Conservation (phyloP, 805 yeast genomes). For the Wickerhamiella brachini region DNA sequence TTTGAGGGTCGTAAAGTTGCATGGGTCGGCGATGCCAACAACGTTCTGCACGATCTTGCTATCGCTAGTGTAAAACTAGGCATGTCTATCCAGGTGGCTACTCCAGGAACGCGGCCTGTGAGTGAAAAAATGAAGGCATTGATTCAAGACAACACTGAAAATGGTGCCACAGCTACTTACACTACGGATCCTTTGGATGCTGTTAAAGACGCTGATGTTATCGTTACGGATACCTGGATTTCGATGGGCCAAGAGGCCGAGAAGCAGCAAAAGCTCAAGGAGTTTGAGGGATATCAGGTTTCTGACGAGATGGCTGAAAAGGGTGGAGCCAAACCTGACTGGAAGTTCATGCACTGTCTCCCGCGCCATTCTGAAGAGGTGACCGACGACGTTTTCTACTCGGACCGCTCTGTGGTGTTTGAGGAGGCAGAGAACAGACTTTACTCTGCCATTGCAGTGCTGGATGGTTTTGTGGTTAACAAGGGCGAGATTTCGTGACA, state of each 20-base stretch:
- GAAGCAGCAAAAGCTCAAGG: slow-evolving; percentile 52
- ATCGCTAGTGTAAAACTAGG: slow-evolving; percentile 79
- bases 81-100: slow-evolving; percentile 68
- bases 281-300: slow-evolving; percentile 80
- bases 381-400: slow-evolving; percentile 80
- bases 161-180: slow-evolving; percentile 34
- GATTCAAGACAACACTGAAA: slow-evolving; percentile 40
- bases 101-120: slow-evolving; percentile 63
- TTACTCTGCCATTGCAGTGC: slow-evolving; percentile 89
- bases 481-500: slow-evolving; percentile 37
- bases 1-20: slow-evolving; percentile 51
- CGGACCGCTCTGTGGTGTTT: slow-evolving; percentile 73
- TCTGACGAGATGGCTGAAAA: slow-evolving; percentile 44
- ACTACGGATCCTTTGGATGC: slow-evolving; percentile 68
- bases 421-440: slow-evolving; percentile 93
- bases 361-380: slow-evolving; percentile 96
- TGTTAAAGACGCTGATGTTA: slow-evolving; percentile 55
- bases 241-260: slow-evolving; percentile 96
- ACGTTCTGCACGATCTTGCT: slow-evolving; percentile 85
- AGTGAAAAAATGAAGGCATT: slow-evolving; percentile 37
- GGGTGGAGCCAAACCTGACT: slow-evolving; percentile 47
- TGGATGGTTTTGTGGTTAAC: slow-evolving; percentile 79
- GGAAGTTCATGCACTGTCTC: slow-evolving; percentile 95
- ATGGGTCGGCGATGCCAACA: slow-evolving; percentile 96
- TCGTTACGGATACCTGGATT: slow-evolving; percentile 94